Conservation (phyloP, 495 filamentous ascomycete species). For the Penicillium flavigenum region DNA sequence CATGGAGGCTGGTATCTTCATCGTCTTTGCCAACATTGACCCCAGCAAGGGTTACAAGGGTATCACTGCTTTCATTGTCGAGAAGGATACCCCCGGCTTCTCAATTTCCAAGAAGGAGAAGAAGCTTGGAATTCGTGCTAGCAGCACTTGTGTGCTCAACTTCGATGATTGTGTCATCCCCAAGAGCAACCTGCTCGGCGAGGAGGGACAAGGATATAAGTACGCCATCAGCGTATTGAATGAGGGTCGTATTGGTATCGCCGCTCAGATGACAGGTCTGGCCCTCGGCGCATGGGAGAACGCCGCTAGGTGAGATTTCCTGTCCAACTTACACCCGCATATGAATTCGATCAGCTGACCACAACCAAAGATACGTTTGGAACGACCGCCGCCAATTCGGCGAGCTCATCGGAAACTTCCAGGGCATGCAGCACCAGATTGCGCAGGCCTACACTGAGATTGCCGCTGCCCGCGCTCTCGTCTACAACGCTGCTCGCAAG, state of each 20-base stretch:
- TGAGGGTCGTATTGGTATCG: slow-evolving; percentile 96
- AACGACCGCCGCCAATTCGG: slow-evolving; percentile 99
- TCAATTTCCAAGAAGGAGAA: slow-evolving; percentile 99
- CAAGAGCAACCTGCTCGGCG: slow-evolving; percentile 80
- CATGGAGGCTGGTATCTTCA: slow-evolving; percentile 90
- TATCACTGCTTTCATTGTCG: slow-evolving; percentile 93
- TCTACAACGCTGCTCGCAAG: slow-evolving; percentile 95
- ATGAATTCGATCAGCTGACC: background rate
- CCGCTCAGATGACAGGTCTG: slow-evolving; percentile 97
- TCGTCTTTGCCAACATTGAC: slow-evolving; percentile 95
- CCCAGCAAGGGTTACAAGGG: slow-evolving; percentile 88
- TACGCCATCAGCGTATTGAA: slow-evolving; percentile 96
- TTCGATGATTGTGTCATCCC: slow-evolving; percentile 96
- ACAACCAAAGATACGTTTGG: slow-evolving; percentile 68
- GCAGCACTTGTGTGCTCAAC: slow-evolving; percentile 93
- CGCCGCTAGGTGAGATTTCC: slow-evolving; percentile 66
- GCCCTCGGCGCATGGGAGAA: slow-evolving; percentile 96
- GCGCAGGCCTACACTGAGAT: slow-evolving; percentile 96
- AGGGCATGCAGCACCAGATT: slow-evolving; percentile 99
- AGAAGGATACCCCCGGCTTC: slow-evolving; percentile 88
- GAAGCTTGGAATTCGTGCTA: slow-evolving; percentile 95
- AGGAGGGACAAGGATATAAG: slow-evolving; percentile 93
- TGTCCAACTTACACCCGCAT: background rate
- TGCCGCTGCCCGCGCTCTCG: slow-evolving; percentile 81
- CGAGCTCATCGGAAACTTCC: slow-evolving; percentile 87